phyloP scores from a whole-genome alignment of 2,329 filamentous ascomycete species.

The Nigrospora oryzae region DNA sequence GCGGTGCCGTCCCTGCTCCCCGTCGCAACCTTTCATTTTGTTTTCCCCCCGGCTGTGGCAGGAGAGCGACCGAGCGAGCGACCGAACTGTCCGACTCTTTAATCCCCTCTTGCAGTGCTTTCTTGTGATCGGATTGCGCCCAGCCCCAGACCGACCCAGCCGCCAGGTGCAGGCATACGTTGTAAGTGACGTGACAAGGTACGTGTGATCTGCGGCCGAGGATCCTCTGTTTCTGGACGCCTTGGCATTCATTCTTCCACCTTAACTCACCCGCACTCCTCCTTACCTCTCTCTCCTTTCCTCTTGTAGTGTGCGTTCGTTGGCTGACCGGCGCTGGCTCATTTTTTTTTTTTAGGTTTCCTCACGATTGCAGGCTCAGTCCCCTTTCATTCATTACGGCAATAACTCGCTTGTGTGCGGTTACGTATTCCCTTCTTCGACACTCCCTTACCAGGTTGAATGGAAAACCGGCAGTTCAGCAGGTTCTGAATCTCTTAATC shows the following conservation, averaged over 20 bases:
- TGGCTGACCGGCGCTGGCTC: conserved; percentile 22
- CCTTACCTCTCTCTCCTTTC: conserved; percentile 10
- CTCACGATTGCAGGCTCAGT: conserved; percentile 22
- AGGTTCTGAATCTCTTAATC: conserved; percentile 39
- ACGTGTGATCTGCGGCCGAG: conserved; percentile 5
- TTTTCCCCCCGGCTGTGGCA: no score
- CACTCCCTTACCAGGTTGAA: conserved; percentile 16
- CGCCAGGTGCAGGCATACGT: conserved; percentile 7
- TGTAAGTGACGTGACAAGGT: conserved; percentile 1
- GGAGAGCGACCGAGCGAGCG: no score
- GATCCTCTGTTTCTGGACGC: conserved; percentile 5
- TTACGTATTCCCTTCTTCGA: conserved; percentile 14
- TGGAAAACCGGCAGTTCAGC: conserved; percentile 36
- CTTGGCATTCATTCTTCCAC: conserved; percentile 2
- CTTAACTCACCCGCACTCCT: conserved; percentile 2
- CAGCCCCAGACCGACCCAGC: neutral
- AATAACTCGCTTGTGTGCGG: conserved; percentile 3
- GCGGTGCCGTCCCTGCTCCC: no score
- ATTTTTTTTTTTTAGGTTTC: conserved; percentile 9
- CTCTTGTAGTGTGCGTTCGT: conserved; percentile 18
- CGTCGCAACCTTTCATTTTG: no score
- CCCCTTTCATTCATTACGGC: conserved; percentile 19
- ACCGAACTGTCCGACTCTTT: no score
- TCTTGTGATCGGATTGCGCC: no score
- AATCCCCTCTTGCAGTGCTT: no score